Percentiles rank a stretch among this genome's conserved stretches.
phyloP scores from a whole-genome alignment of 495 filamentous ascomycete species.

The Tuber magnatum region DNA sequence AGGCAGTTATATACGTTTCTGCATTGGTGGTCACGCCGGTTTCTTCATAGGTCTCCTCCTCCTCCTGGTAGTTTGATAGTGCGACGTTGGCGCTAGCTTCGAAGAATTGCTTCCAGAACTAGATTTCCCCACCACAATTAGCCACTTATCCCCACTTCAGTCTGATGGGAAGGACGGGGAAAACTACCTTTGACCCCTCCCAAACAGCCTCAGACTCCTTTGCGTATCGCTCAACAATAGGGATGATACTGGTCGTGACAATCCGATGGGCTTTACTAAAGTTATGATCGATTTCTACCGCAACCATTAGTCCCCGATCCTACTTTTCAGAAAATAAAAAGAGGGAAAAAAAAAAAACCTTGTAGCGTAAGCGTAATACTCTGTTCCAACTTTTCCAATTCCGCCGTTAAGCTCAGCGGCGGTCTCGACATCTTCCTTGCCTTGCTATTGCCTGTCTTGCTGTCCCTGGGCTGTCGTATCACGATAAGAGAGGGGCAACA shows the following conservation, averaged over 20 bases:
- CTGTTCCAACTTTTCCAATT: conserved; percentile 93
- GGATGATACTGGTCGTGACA: conserved; percentile 86
- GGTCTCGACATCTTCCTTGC: conserved; percentile 10
- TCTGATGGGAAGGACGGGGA: background rate
- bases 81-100: conserved; percentile 96
- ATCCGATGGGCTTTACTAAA: conserved; percentile 96
- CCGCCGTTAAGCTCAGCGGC: conserved; percentile 77
- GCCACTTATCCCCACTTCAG: background rate
- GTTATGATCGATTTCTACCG: conserved; percentile 89
- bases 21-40: conserved; percentile 41
- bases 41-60: conserved; percentile 49
- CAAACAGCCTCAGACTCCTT: conserved; percentile 90
- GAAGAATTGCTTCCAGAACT: conserved; percentile 99
- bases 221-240: conserved; percentile 91
- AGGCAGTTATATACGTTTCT: conserved; percentile 42
- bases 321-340: background rate
- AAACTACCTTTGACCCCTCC: conserved; percentile 81
- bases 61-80: conserved; percentile 89
- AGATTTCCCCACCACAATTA: conserved; percentile 25
- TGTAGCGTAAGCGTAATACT: conserved; percentile 93
- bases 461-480: background rate
- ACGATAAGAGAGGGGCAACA: background rate
- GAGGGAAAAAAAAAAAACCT: conserved; percentile 49
- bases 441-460: background rate
- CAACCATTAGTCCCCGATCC: background rate